phyloP scores from a whole-genome alignment of 1,284 basidiomycete genomes.

The Phlebopus sp. region DNA sequence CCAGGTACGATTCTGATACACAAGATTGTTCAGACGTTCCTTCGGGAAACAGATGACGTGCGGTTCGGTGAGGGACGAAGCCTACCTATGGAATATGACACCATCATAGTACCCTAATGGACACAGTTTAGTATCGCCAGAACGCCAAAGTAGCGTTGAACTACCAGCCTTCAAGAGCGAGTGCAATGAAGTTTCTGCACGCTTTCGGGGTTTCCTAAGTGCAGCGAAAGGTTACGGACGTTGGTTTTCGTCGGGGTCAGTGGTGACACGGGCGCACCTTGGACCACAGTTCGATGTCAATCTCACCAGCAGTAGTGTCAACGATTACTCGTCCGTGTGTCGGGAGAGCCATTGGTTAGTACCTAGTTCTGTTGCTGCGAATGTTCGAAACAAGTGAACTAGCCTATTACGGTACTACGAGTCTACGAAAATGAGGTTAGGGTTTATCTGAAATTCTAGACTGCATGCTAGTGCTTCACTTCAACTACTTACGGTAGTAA shows the following conservation, averaged over 20 bases:
- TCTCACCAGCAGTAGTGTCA: conserved; percentile 87
- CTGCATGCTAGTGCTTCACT: too few relatives aligned
- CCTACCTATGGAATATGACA: conserved; percentile 87
- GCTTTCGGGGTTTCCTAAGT: conserved; percentile 90
- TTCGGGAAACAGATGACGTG: too few relatives aligned
- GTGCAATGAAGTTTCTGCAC: conserved; percentile 88
- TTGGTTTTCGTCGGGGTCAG: neutral
- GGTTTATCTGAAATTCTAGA: too few relatives aligned
- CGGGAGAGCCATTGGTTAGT: conserved; percentile 66
- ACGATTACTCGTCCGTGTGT: conserved; percentile 86
- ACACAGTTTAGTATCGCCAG: conserved; percentile 6
- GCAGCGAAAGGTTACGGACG: conserved; percentile 1
- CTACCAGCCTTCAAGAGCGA: conserved; percentile 84
- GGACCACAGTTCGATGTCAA: conserved; percentile 94
- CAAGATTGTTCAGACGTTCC: neutral
- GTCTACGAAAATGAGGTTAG: too few relatives aligned
- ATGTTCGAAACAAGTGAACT: too few relatives aligned
- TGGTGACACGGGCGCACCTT: conserved; percentile 48
- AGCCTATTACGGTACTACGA: too few relatives aligned
- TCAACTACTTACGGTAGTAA: too few relatives aligned
- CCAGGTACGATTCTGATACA: conserved; percentile 68
- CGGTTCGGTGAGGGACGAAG: conserved; percentile 3
- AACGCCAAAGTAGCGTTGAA: conserved; percentile 5
- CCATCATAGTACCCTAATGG: conserved; percentile 90
- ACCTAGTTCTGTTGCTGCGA: too few relatives aligned